Evolutionary conservation across 257 asterid species (phyloP), one percentile per base, ranked within the genome.

Genomic region (Solanum neorickii): DNA sequence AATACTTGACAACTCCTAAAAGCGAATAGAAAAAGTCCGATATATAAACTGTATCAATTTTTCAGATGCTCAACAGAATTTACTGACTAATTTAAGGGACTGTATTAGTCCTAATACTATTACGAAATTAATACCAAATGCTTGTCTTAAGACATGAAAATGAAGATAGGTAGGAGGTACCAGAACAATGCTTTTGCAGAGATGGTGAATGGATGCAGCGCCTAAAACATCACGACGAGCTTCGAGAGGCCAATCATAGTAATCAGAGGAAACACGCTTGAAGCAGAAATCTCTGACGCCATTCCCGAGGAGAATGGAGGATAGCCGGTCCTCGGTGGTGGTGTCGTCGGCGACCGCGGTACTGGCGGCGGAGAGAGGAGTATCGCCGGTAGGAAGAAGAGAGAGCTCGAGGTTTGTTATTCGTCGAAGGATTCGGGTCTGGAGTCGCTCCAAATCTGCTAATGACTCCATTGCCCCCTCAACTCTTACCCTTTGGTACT

Each of bases 131-230:
- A 29, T 29, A 14, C 37, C 74, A 66, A 66, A 27, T 66, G 77
- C 41, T 29, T 70, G 23, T 69, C 29, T 16, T 3, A 29, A 68
- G 39, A 69, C 39, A 31, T 29, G 70, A 29, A 25, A 35, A 69
- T 33, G 13, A 25, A 29, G 25, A 33, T 29, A 23, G 27, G 37
- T 18, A 33, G 66, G n/a, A 59, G 60, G 88, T 93, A 97, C 99
- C 99, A 97, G 89, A 82, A 96, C 99, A 87, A 97, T 96, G 95
- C 99, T 97, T 93, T 96, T 97, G 97, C 99, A 97, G 90, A 97
- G 98, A 90, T 97, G 99, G 69, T 96, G 90, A 78, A 95, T 52
- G 83, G 99, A 97, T 89, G 96, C 91, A 87, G 99, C 99, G 29
- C 69, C 91, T 25, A 97, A 96, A 90, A 90, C 89, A 73, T 96